Percentiles rank a stretch among this genome's conserved stretches.
Evolutionary conservation across 306 rosid genomes (phyloP).

Genomic region (Inga oerstediana): DNA sequence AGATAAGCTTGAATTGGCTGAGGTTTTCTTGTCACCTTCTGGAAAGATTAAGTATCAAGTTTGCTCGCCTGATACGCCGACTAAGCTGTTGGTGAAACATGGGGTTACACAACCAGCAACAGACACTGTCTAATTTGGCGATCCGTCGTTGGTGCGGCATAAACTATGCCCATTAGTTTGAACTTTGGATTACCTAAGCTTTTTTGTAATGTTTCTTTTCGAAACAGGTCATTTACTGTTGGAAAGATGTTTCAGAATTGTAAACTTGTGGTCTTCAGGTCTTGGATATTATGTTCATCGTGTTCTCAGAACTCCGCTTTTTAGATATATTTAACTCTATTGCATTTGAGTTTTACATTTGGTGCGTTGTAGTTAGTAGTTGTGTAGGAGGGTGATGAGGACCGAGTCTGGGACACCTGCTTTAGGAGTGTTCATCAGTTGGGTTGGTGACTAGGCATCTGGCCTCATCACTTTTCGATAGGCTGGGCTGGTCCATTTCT

Average conservation of each 20-base stretch:
- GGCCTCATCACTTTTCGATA: too few species aligned
- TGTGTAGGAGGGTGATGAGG: too few species aligned
- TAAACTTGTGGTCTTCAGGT: conserved; percentile 11
- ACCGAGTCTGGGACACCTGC: too few species aligned
- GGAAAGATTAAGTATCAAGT: conserved; percentile 55
- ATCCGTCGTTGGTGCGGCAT: not conserved
- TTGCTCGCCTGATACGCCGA: conserved; percentile 47
- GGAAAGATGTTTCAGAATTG: conserved; percentile 13
- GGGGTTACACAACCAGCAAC: conserved; percentile 57
- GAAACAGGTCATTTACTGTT: not conserved
- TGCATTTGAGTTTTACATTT: too few species aligned
- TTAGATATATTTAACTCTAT: too few species aligned
- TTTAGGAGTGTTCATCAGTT: too few species aligned
- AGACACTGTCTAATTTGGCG: conserved; percentile 42
- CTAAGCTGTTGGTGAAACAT: conserved; percentile 49
- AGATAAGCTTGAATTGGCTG: conserved; percentile 54
- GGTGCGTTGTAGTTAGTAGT: too few species aligned
- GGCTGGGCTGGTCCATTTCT: too few species aligned
- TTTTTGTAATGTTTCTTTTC: not conserved
- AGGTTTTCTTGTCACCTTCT: conserved; percentile 50
- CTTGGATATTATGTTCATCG: conserved; percentile 8
- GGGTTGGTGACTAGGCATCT: too few species aligned
- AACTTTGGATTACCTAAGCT: not conserved
- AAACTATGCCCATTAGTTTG: not conserved
- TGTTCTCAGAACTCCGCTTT: not conserved